phyloP scores from a whole-genome alignment of 495 filamentous ascomycete species.

The Trichoderma virens region DNA sequence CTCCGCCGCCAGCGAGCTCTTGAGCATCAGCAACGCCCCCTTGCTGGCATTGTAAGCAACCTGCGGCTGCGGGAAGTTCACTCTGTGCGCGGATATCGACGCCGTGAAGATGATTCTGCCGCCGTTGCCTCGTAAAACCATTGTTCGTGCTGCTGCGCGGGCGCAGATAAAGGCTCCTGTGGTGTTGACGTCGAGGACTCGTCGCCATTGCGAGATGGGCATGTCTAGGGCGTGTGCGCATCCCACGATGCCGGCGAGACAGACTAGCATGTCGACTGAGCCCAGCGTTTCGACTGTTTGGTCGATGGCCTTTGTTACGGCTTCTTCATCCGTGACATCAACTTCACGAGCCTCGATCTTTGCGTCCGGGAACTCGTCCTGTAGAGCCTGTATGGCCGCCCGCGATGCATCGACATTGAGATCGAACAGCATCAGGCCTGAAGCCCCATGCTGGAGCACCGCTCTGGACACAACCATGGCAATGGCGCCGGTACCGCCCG shows the following conservation, averaged over 20 bases:
- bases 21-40: constrained; percentile 51
- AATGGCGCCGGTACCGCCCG: constrained; percentile 63
- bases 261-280: constrained; percentile 49
- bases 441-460: constrained; percentile 63
- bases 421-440: constrained; percentile 56
- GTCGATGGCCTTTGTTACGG: constrained; percentile 38
- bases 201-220: constrained; percentile 46
- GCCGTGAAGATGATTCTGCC: constrained; percentile 60
- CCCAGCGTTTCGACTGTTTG: constrained; percentile 36
- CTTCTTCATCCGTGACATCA: constrained; percentile 51
- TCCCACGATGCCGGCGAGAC: constrained; percentile 62
- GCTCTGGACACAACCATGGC: constrained; percentile 51
- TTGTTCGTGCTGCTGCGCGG: constrained; percentile 52
- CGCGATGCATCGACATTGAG: constrained; percentile 30
- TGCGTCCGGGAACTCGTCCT: constrained; percentile 44
- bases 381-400: constrained; percentile 35
- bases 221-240: constrained; percentile 51
- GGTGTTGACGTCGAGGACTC: constrained; percentile 58
- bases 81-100: constrained; percentile 57
- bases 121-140: constrained; percentile 41
- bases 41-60: constrained; percentile 66
- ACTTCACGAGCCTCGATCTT: constrained; percentile 41
- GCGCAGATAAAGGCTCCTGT: constrained; percentile 62
- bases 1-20: constrained; percentile 56
- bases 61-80: constrained; percentile 64